Evolutionary conservation across 2,329 filamentous ascomycete species (phyloP).

Genomic region (Aspergillus sojae): DNA sequence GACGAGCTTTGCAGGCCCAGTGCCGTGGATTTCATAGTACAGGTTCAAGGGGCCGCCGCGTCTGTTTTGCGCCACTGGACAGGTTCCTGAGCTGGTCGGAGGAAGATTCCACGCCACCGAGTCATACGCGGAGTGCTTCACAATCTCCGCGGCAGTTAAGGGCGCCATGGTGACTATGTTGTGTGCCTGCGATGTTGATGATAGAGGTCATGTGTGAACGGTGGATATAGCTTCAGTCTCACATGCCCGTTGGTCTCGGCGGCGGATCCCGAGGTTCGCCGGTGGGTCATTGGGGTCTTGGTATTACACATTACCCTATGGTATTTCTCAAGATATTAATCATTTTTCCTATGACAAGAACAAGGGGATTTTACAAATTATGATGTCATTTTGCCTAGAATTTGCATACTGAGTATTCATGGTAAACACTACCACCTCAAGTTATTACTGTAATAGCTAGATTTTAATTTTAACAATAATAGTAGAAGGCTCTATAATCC

Average conservation of each 20-base stretch:
- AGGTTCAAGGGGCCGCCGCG: constrained; percentile 76
- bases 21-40: constrained; percentile 78
- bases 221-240: not conserved
- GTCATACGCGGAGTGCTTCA: constrained; percentile 35
- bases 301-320: not conserved
- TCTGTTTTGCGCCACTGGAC: constrained; percentile 63
- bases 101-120: constrained; percentile 53
- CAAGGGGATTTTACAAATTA: not conserved
- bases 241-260: not conserved
- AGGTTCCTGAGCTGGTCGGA: constrained; percentile 63
- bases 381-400: not conserved
- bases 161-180: constrained; percentile 20
- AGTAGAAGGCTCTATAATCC: too few relatives aligned
- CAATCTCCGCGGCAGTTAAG: constrained; percentile 35
- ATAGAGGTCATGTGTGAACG: not conserved
- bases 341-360: not conserved
- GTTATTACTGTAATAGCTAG: too few relatives aligned
- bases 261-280: not conserved
- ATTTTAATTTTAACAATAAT: too few relatives aligned
- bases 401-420: not conserved
- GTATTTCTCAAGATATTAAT: not conserved
- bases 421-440: too few relatives aligned
- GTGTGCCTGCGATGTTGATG: not conserved
- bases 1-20: constrained; percentile 70
- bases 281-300: not conserved